A percentile compares a stretch with the other conserved stretches of the same genome.
These are phyloP conservation scores for Inonotus obliquus DNA, from an alignment of 1,284 basidiomycete genomes.

Conservation along the genomic window DNA sequence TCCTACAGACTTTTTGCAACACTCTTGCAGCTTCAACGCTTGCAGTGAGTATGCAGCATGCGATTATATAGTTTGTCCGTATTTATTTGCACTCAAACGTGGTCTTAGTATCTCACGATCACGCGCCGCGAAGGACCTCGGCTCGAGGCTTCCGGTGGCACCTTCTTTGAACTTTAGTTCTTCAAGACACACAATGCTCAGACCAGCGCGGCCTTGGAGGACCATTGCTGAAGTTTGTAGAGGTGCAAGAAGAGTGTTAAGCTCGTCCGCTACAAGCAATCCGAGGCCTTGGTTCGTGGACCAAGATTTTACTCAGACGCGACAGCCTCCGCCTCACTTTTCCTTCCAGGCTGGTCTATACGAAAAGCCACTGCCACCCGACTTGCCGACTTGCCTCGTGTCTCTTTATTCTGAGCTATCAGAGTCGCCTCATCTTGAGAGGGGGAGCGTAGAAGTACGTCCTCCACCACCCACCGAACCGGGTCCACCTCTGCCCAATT, in stretches of 20 bases:
- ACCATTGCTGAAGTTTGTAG: background rate
- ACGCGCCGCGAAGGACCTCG: too few species aligned
- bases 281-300: constrained; percentile 22
- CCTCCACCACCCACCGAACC: constrained; percentile 15
- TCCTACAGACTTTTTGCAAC: too few species aligned
- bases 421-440: constrained; percentile 21
- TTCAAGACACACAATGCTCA: background rate
- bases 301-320: constrained; percentile 2
- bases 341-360: background rate
- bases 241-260: background rate
- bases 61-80: too few species aligned
- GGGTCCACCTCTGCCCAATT: constrained; percentile 19
- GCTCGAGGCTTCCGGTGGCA: too few species aligned
- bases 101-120: too few species aligned
- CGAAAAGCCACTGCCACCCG: constrained; percentile 11
- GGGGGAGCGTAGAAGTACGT: constrained; percentile 13
- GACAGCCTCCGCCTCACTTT: constrained; percentile 14
- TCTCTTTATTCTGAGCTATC: constrained; percentile 18
- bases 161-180: too few species aligned
- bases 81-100: too few species aligned
- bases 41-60: too few species aligned
- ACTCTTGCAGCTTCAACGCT: too few species aligned
- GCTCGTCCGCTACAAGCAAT: background rate
- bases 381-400: constrained; percentile 18
- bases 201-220: background rate